A percentile compares a stretch with the other conserved stretches of the same genome.
Evolutionary conservation across 2,329 filamentous ascomycete species (phyloP).

Genomic region (Ascochyta clinopodiicola): DNA sequence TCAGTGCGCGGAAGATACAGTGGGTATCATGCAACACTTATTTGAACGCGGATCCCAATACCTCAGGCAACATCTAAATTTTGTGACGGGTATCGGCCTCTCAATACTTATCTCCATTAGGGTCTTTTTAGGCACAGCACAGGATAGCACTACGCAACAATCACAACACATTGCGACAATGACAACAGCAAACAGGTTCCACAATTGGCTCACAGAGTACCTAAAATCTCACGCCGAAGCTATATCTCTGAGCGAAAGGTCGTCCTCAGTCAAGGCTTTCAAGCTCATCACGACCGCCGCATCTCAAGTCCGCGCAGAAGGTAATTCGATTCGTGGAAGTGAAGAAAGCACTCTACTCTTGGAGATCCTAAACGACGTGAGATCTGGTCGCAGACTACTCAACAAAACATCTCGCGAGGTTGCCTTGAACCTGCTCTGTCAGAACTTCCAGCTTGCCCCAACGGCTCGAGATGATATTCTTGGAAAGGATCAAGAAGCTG

Average conservation of each 20-base stretch:
- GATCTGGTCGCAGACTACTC: constrained; percentile 67
- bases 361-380: constrained; percentile 79
- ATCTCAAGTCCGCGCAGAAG: constrained; percentile 69
- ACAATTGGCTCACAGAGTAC: constrained; percentile 77
- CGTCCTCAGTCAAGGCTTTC: constrained; percentile 61
- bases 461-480: constrained; percentile 71
- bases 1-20: constrained; percentile 87
- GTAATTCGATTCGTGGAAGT: constrained; percentile 72
- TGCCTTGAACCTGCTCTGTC: constrained; percentile 75
- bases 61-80: constrained; percentile 71
- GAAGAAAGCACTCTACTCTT: constrained; percentile 81
- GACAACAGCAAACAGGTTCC: constrained; percentile 76
- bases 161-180: constrained; percentile 80
- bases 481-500: constrained; percentile 69
- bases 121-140: constrained; percentile 74
- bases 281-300: constrained; percentile 72
- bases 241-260: constrained; percentile 25
- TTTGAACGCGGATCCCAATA: constrained; percentile 71
- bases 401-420: constrained; percentile 72
- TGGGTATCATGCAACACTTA: constrained; percentile 87
- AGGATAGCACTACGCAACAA: constrained; percentile 83
- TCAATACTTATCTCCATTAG: constrained; percentile 80
- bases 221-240: constrained; percentile 60
- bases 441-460: constrained; percentile 70
- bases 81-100: constrained; percentile 80